A percentile compares a stretch with the other conserved stretches of the same genome.
Conservation (phyloP, 768 basidiomycete species). For the Gloeostereum incarnatum region DNA sequence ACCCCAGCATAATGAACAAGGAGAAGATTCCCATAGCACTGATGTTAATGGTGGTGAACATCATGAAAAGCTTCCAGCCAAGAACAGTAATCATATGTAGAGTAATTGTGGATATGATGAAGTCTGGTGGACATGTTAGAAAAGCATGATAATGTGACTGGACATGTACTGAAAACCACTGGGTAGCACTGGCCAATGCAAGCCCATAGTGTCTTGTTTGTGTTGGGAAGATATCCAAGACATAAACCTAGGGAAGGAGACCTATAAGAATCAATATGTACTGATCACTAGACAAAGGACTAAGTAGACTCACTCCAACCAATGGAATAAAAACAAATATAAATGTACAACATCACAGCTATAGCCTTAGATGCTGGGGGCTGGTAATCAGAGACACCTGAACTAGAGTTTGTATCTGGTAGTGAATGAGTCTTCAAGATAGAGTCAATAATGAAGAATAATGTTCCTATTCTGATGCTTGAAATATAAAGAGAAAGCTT, state of each 20-base stretch:
- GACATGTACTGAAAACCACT: constrained; percentile 63
- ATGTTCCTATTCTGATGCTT: constrained; percentile 67
- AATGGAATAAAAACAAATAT: constrained; percentile 82
- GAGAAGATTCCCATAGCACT: constrained; percentile 62
- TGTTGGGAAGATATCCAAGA: constrained; percentile 82
- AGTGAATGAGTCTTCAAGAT: constrained; percentile 74
- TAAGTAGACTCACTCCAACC: constrained; percentile 50
- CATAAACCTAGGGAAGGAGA: constrained; percentile 46
- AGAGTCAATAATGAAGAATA: constrained; percentile 81
- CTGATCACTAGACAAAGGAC: not conserved
- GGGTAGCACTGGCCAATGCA: constrained; percentile 63
- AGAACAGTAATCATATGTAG: constrained; percentile 51
- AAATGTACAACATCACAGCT: constrained; percentile 83
- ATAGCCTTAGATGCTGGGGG: constrained; percentile 59
- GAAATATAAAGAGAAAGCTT: constrained; percentile 65
- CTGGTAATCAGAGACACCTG: constrained; percentile 19
- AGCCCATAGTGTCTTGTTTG: constrained; percentile 77
- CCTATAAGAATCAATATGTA: constrained; percentile 14
- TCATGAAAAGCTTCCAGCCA: constrained; percentile 68
- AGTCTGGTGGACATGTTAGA: constrained; percentile 31
- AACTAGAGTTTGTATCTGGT: constrained; percentile 17
- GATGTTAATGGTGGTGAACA: constrained; percentile 70
- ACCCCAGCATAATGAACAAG: constrained; percentile 25
- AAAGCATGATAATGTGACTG: not conserved
- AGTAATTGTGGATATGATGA: constrained; percentile 63